Evolutionary conservation across 2,329 filamentous ascomycete species (phyloP), one percentile per base, ranked within the genome.

Genomic region (Penicillium sp.): DNA sequence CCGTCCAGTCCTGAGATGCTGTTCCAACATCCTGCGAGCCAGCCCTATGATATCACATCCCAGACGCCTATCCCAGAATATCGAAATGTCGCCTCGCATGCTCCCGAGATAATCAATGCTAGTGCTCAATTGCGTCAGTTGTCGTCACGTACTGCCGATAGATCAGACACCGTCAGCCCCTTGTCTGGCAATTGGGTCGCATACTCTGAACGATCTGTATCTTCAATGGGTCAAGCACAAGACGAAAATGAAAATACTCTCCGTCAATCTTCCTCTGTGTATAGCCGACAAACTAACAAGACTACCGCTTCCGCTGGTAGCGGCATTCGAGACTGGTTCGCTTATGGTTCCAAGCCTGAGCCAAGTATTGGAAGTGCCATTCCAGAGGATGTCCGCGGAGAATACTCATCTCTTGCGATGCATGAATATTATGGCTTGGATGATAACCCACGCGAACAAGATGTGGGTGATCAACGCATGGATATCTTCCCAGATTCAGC

Each of bases 141-240:
- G 13, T 68, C 67, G 40, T 63, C 65, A 11, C 62, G 64, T 16
- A 53, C 64, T 23, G 67, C 68, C 10, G 64, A 64, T 36, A 61
- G 68, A 45, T 65, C 65, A 26, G 65, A 71, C 29, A 69, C 67
- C 26, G 69, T 69, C 9, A 76, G 72, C 43, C 70, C 69, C 7
- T 59, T 68, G 18, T 74, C 73, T 10, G 70, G 68, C 13, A 78
- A 78, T 40, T 78, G 76, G 76, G 66, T 75, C 36, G 66, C 65
- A 2, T 73, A 75, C 52, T 65, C 70, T 2, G 74, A 72, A 2
- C 64, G 68, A 7, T 64, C 67, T 27, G 59, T 62, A 6, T 71
- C 71, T 5, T 69, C 70, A 5, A 54, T 51, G n/a, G 56, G 61
- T 3, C 64, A 67, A 7, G 30, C 26, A 4, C 57, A 63, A 8